Base-by-base conservation (phyloP, 768 basidiomycete species). In the Thelephora aurantiotincta region DNA sequence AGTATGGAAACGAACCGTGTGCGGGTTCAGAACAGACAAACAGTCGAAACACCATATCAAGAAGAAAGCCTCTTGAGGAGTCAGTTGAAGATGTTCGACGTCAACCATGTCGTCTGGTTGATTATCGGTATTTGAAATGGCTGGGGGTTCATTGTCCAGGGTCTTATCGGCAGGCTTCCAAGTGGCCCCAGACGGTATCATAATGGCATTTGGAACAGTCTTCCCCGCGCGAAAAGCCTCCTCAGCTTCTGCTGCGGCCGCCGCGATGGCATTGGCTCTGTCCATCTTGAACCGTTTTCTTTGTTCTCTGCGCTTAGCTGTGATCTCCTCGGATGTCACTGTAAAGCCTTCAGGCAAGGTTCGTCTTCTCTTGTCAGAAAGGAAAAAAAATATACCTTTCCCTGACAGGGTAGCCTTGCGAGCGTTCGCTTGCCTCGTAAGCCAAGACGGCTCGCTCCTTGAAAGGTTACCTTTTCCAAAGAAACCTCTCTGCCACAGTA, bases 401-500 rank as follows among this genome's bases (percentile, higher is more conserved):
- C 89, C 72, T 64, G 77, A 75, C 9, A 30, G 26, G 34, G 70
- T 72, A 18, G 71, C 72, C 48, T 68, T 61, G 23, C 58, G 63
- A 1, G 65, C 70, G 58, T 87, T 89, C 50, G 83, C 69, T 55
- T 88, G 81, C 42, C 96, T 69, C 16, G 80, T 75, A 50, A 81
- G 68, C 96, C 96, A 99, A 48, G 79, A 89, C 6, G 94, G 93
- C 62, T 99, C 96, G 62, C 92, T 96, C 49, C 96, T 66, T 35
- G 89, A 93, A 46, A 99, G 68, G 59, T 86, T 85, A 1, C 96
- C 96, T 63, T 99, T 99, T 19, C 96, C 96, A 61, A 98, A 99
- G 67, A 98, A 97, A 0, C 96, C 96, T 50, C 85, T 67, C 42
- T 76, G 69, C 87, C 96, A 99, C 34, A 98, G 70, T 4, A 81